phyloP scores from a whole-genome alignment of 805 yeast species.

The Candida odintsovae region DNA sequence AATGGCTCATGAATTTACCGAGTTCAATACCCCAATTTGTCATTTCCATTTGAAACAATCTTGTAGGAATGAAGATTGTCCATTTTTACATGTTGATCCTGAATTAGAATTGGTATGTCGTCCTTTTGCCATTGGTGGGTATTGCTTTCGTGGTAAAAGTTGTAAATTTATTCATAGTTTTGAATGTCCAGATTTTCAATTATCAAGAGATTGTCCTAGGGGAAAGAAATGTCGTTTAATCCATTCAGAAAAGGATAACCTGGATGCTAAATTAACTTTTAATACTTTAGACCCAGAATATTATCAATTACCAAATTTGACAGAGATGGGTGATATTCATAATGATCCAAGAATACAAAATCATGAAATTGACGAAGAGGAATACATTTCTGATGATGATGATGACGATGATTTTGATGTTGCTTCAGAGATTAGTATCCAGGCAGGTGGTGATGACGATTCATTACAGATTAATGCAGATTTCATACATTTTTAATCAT shows the following conservation, averaged over 20 bases:
- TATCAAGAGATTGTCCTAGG: conserved; percentile 51
- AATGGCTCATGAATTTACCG: conserved; percentile 50
- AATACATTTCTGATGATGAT: conserved; percentile 15
- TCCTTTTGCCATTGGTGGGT: conserved; percentile 63
- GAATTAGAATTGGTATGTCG: conserved; percentile 47
- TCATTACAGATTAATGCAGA: conserved; percentile 21
- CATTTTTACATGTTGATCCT: conserved; percentile 44
- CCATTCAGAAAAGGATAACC: conserved; percentile 35
- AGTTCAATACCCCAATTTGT: conserved; percentile 60
- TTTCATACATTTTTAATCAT: conserved; percentile 19
- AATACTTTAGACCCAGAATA: conserved; percentile 14
- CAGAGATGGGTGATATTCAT: conserved; percentile 10
- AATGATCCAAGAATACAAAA: conserved; percentile 19
- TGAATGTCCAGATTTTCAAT: conserved; percentile 69
- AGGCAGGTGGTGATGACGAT: conserved; percentile 3
- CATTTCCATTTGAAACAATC: conserved; percentile 39
- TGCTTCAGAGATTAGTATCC: not conserved
- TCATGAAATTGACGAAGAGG: conserved; percentile 17
- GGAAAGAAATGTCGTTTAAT: conserved; percentile 45
- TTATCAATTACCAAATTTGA: conserved; percentile 20
- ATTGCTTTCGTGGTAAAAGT: conserved; percentile 53
- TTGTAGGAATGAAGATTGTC: conserved; percentile 46
- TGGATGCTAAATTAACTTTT: conserved; percentile 20
- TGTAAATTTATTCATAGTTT: conserved; percentile 55
- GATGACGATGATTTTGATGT: conserved; percentile 19